Conservation (phyloP, 73 alveolate species). For the Paramecium caudatum region DNA sequence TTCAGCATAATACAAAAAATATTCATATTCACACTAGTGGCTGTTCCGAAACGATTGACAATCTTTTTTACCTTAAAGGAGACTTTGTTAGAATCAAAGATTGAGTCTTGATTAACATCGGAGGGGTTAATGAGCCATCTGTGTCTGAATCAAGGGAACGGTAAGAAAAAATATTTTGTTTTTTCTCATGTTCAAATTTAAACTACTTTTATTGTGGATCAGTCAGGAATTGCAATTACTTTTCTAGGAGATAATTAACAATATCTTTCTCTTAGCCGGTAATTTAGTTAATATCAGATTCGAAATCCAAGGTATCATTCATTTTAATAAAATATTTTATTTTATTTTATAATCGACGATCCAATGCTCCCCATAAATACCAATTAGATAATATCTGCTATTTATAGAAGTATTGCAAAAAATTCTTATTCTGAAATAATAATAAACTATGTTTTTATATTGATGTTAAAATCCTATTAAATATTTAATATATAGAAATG, state of each 20-base stretch:
- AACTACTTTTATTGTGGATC: conserved; percentile 57
- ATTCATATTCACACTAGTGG: conserved; percentile 32
- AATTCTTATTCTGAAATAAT: too few species aligned
- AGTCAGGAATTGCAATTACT: conserved; percentile 21
- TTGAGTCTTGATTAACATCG: conserved; percentile 25
- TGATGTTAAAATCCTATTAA: too few species aligned
- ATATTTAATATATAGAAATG: conserved; percentile 55
- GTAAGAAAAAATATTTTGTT: conserved; percentile 6
- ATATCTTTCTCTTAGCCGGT: conserved; percentile 28
- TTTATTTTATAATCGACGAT: too few species aligned
- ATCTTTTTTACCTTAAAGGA: conserved; percentile 52
- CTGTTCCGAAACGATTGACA: conserved; percentile 33
- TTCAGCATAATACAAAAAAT: too few species aligned
- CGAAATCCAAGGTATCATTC: conserved; percentile 23
- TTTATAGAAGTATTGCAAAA: too few species aligned
- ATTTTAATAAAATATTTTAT: conserved; percentile 45
- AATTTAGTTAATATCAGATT: not conserved
- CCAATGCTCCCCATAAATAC: too few species aligned
- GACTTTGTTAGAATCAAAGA: conserved; percentile 28
- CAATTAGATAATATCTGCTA: too few species aligned
- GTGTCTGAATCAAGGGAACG: conserved; percentile 63
- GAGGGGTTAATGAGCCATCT: conserved; percentile 25
- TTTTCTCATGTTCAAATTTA: conserved; percentile 42
- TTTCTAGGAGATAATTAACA: not conserved
- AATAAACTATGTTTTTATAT: too few species aligned